Percentiles rank a stretch among this genome's conserved stretches.
phyloP scores from a whole-genome alignment of 805 yeast genomes.

The Clavispora santaluciae region DNA sequence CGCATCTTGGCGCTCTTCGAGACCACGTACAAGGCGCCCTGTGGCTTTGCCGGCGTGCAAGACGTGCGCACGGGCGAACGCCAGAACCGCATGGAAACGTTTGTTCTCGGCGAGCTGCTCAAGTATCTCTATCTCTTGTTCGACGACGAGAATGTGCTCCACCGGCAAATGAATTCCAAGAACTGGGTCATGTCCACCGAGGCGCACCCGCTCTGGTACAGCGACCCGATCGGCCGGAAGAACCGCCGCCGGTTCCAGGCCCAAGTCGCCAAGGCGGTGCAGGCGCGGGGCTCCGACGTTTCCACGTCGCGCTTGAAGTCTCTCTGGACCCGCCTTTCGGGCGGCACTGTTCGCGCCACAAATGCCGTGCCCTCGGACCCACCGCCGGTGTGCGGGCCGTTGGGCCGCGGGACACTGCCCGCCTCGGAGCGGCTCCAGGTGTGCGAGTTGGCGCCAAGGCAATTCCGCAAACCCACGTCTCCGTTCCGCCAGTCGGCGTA shows the following conservation, averaged over 20 bases:
- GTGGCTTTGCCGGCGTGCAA: slow-evolving; percentile 80
- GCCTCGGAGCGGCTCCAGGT: slow-evolving; percentile 15
- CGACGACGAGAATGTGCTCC: slow-evolving; percentile 57
- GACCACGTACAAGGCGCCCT: slow-evolving; percentile 47
- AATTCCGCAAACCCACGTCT: slow-evolving; percentile 8
- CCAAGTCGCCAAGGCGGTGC: neutral
- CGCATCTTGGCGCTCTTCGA: slow-evolving; percentile 54
- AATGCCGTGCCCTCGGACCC: slow-evolving; percentile 6
- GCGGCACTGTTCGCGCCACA: slow-evolving; percentile 5
- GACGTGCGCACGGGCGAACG: slow-evolving; percentile 57
- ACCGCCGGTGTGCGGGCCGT: neutral
- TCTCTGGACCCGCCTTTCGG: slow-evolving; percentile 1
- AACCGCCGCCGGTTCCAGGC: neutral
- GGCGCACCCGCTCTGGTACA: slow-evolving; percentile 85
- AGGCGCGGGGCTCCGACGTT: neutral
- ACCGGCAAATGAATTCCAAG: slow-evolving; percentile 37
- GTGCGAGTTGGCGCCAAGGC: slow-evolving; percentile 31
- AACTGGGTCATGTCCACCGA: slow-evolving; percentile 77
- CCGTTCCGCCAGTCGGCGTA: slow-evolving; percentile 32
- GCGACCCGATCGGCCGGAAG: slow-evolving; percentile 21
- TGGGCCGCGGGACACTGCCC: slow-evolving; percentile 5
- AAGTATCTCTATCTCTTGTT: slow-evolving; percentile 79
- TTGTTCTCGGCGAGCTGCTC: slow-evolving; percentile 81
- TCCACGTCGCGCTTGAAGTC: slow-evolving; percentile 1
- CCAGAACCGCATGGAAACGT: slow-evolving; percentile 88